Base-by-base conservation (phyloP, 1,284 basidiomycete genomes). In the Ustilago lituana region DNA sequence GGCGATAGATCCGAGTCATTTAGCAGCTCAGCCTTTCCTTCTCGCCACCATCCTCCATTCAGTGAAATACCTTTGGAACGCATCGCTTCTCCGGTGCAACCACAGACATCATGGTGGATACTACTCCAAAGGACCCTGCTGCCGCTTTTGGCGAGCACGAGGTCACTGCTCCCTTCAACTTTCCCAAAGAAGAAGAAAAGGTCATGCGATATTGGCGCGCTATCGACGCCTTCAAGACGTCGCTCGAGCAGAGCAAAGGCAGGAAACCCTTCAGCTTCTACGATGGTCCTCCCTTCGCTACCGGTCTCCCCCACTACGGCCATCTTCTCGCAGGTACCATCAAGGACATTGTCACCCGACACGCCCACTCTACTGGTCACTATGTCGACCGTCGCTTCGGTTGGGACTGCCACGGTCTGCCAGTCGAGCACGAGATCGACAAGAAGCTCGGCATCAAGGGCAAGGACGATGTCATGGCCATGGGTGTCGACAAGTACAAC, bases 401-500 rank as follows among this genome's bases (percentile, higher is more conserved):
- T 49, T 99, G 96, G 96, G 96, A 99, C 84, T 98, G 95, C 24
- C 96, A 98, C 84, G 96, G 95, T 56, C 88, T 98, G 19, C 96
- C 96, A 36, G 94, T 99, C 77, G 96, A 99, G 84, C 94, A 98
- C 85, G 94, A 98, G 86, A 98, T 99, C 85, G 96, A 99, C 88
- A 98, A 98, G 85, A 91, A 89, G 79, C 87, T 98, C 48, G 89
- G 89, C 43, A 97, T 98, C 86, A 93, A 89, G 35, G 90, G 93
- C 41, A 93, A 92, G 82, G 91, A 89, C 46, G 96, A 99, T 82
- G 96, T 99, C 45, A 87, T 98, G 85, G 87, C 87, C 36, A 91
- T 99, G 90, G 96, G 96, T 24, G 95, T 99, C 83, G 92, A 91
- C 84, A 91, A 91, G 78, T 99, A 99, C 87, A 99, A 99, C 83